Base-by-base conservation (phyloP, 305 asterid species). In the Salvia sclarea region DNA sequence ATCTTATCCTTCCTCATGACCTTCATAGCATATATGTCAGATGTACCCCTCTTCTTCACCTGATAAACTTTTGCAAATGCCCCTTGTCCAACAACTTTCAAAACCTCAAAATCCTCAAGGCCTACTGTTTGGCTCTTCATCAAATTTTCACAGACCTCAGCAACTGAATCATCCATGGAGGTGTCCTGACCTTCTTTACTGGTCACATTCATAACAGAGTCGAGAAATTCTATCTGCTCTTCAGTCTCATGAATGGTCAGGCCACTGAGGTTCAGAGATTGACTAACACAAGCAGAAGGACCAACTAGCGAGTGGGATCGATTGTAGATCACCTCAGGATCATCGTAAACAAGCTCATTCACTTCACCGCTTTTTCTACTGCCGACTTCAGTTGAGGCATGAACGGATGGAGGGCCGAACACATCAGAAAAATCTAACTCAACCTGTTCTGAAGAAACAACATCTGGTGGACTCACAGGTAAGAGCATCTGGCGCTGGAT, bases 61-160 rank as follows among this genome's bases (percentile, higher is more conserved):
- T 88, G 98, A 82, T 82, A 92, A 55, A 92, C 98, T 83, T 92
- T 92, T 6, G 86, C 98, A 61, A 89, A 92, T 35, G 96, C 96
- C 64, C 98, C 98, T 76, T 86, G 91, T 54, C 96, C 98, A 16
- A 92, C 96, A 69, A 92, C 89, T 68, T 92, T 92, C 73, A 89
- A 76, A 55, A 85, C 48, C 76, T 92, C 95, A 66, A 92, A 92
- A 79, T 92, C 92, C 37, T 86, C 88, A 73, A 88, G 88, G 75
- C 91, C 88, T 22, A 80, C 83, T 31, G 80, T 70, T 17, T 61
- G 64, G 49, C 55, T 41, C 78, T 82, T 76, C 67, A 58, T 71
- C 60, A 63, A 69, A 68, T 38, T 30, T 45, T 67, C 79, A 28
- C 77, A 79, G 47, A 64, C 81, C 50, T 79, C 73, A 16, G 45